Evolutionary conservation across 768 basidiomycete species (phyloP).

Genomic region (Terana coerulea): DNA sequence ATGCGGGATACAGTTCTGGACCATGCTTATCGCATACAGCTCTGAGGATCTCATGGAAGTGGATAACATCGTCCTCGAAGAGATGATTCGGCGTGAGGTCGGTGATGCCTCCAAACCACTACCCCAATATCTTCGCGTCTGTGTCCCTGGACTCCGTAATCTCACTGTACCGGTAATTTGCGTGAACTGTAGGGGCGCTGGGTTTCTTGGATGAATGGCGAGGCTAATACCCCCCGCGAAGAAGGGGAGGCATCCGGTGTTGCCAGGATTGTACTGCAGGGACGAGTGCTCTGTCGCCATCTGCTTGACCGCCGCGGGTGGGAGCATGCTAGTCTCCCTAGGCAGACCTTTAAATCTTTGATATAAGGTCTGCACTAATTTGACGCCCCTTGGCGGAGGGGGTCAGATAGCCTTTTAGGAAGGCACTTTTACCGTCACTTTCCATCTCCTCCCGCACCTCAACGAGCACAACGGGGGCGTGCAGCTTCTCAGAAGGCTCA

Average conservation of each 20-base stretch:
- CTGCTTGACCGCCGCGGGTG: constrained; percentile 79
- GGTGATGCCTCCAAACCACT: constrained; percentile 99
- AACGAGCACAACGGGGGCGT: no score
- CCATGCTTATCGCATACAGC: constrained; percentile 73
- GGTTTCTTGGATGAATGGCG: constrained; percentile 88
- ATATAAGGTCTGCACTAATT: no score
- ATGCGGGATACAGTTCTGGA: constrained; percentile 59
- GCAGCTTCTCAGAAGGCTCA: no score
- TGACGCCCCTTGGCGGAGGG: no score
- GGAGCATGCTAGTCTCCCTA: background rate
- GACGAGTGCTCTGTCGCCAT: constrained; percentile 90
- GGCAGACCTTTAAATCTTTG: no score
- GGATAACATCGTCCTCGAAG: constrained; percentile 76
- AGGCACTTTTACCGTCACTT: no score
- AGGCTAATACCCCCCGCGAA: constrained; percentile 87
- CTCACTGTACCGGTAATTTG: constrained; percentile 95
- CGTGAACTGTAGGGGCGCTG: constrained; percentile 84
- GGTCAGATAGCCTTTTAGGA: no score
- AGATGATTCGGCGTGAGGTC: constrained; percentile 94
- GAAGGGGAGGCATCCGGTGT: constrained; percentile 66
- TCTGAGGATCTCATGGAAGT: constrained; percentile 82
- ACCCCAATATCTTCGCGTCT: constrained; percentile 60
- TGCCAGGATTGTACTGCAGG: constrained; percentile 47
- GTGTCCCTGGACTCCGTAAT: constrained; percentile 49
- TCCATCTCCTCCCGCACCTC: no score